Evolutionary conservation across 1,284 basidiomycete species (phyloP).

Genomic region (Ganoderma sinense): DNA sequence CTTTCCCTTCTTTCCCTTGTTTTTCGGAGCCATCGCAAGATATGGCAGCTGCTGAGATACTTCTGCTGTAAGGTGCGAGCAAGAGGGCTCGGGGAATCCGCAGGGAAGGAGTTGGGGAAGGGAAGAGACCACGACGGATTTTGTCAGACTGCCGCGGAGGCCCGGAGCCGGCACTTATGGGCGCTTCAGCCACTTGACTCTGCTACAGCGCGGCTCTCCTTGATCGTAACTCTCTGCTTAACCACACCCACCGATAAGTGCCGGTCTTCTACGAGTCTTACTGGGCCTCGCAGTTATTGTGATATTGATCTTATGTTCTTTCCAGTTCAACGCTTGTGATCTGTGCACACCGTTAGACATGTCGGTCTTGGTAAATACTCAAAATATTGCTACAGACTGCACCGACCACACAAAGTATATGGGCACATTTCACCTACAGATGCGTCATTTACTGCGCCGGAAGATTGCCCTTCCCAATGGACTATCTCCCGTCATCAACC

Average conservation of each 20-base stretch:
- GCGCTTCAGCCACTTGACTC: not conserved
- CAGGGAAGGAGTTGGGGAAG: conserved; percentile 5
- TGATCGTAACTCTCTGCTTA: not conserved
- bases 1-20: conserved; percentile 88
- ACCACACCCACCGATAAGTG: not conserved
- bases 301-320: too few relatives aligned
- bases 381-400: not conserved
- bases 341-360: not conserved
- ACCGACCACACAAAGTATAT: not conserved
- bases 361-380: not conserved
- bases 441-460: not conserved
- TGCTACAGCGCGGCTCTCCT: not conserved
- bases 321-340: not conserved
- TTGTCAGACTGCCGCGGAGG: not conserved
- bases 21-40: conserved; percentile 83
- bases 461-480: not conserved
- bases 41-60: not conserved
- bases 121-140: not conserved
- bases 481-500: too few relatives aligned
- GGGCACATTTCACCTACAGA: not conserved
- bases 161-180: not conserved
- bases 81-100: not conserved
- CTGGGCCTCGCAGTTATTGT: too few relatives aligned
- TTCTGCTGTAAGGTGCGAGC: not conserved
- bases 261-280: not conserved